A percentile compares a stretch with the other conserved stretches of the same genome.
Evolutionary conservation across 2,329 filamentous ascomycete species (phyloP).

Genomic region (Cordyceps farinosa): DNA sequence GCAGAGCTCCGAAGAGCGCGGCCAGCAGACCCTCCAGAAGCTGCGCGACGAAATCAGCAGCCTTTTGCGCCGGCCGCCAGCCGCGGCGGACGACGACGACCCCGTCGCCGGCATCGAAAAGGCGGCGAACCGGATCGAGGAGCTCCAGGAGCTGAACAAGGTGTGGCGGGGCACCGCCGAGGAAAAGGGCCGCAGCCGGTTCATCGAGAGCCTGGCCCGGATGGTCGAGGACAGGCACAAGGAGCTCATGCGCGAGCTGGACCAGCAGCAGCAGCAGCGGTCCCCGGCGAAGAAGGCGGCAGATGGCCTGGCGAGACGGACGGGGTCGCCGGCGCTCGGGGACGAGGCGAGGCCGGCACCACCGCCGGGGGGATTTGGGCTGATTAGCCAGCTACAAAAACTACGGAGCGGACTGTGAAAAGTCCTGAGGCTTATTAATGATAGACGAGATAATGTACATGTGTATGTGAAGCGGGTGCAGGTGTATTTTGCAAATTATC

Average conservation of each 20-base stretch:
- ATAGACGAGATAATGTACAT: neutral
- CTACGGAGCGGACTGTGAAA: constrained; percentile 50
- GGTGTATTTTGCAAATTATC: neutral
- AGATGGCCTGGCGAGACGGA: constrained; percentile 33
- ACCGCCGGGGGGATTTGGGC: constrained; percentile 51
- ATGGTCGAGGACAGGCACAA: constrained; percentile 73
- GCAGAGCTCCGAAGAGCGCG: constrained; percentile 78
- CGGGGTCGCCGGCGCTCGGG: constrained; percentile 31
- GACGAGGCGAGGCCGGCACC: constrained; percentile 25
- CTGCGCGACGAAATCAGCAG: constrained; percentile 68
- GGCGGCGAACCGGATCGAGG: constrained; percentile 70
- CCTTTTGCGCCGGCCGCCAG: constrained; percentile 51
- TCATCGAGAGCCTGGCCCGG: constrained; percentile 77
- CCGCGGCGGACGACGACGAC: constrained; percentile 40
- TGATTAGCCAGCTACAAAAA: constrained; percentile 62
- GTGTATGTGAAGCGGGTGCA: neutral
- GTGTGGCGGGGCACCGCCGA: constrained; percentile 97
- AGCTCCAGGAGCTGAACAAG: constrained; percentile 68
- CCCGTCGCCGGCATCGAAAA: constrained; percentile 66
- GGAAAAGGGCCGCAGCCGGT: constrained; percentile 76
- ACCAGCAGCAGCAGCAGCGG: constrained; percentile 25
- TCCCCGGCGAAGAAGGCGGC: constrained; percentile 17
- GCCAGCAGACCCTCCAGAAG: constrained; percentile 71
- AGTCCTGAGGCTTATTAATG: neutral
- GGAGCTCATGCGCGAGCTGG: constrained; percentile 51